Conservation (phyloP, 768 basidiomycete species). For the Amylocystis lapponica region DNA sequence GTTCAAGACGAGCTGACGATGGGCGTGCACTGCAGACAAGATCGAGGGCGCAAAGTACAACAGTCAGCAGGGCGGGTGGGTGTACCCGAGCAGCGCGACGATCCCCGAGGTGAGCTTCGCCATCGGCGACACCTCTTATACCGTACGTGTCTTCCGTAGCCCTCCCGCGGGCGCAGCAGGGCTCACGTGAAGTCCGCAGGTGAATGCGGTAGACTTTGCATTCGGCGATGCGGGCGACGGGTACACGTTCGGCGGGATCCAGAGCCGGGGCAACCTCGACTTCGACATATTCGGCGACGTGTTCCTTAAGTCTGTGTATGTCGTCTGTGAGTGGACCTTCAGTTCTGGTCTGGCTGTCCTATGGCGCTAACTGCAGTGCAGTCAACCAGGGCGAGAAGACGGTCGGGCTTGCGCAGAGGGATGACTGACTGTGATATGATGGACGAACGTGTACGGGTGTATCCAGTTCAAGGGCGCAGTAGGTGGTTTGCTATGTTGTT, state of each 20-base stretch:
- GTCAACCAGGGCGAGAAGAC: constrained; percentile 24
- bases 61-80: constrained; percentile 32
- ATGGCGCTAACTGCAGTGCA: constrained; percentile 1
- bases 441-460: too few relatives aligned
- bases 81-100: constrained; percentile 27
- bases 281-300: constrained; percentile 30
- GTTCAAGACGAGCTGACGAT: constrained; percentile 7
- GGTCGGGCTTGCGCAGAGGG: constrained; percentile 24
- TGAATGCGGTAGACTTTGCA: constrained; percentile 20
- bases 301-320: constrained; percentile 28
- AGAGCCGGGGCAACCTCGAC: constrained; percentile 25
- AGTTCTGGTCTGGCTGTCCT: not conserved
- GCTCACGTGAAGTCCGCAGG: not conserved
- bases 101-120: constrained; percentile 29
- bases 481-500: too few relatives aligned
- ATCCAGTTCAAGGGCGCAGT: too few relatives aligned
- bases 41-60: constrained; percentile 32
- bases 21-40: constrained; percentile 19
- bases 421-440: too few relatives aligned
- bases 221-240: constrained; percentile 23
- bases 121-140: constrained; percentile 28
- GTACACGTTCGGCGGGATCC: constrained; percentile 24
- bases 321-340: constrained; percentile 22
- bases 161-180: not conserved
- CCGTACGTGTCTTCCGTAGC: constrained; percentile 12